phyloP scores from a whole-genome alignment of 805 yeast genomes.

The Monosporozyma aerobia region DNA sequence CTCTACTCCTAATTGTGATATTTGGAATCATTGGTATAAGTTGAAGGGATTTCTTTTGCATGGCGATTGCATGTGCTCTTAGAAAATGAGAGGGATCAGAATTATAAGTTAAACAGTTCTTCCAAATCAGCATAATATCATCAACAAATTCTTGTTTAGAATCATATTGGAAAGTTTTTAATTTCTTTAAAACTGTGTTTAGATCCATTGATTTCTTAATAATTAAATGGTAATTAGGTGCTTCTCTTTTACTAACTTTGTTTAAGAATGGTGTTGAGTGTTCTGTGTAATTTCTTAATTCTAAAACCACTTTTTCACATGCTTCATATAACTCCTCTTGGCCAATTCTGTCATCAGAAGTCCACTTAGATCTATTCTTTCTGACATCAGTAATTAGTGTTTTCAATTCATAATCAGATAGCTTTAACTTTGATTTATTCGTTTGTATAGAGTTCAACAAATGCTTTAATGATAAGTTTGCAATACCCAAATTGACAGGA shows the following conservation, averaged over 20 bases:
- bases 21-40: conserved; percentile 85
- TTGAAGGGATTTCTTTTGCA: conserved; percentile 80
- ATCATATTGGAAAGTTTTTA: conserved; percentile 71
- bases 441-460: conserved; percentile 69
- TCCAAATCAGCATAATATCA: conserved; percentile 92
- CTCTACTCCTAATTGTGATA: conserved; percentile 61
- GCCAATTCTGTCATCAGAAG: conserved; percentile 88
- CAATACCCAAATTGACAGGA: conserved; percentile 56
- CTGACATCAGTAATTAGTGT: conserved; percentile 85
- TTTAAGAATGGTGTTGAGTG: conserved; percentile 94
- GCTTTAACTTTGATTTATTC: conserved; percentile 60
- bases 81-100: conserved; percentile 90
- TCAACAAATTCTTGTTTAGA: conserved; percentile 89
- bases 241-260: conserved; percentile 95
- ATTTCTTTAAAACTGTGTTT: conserved; percentile 84
- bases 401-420: conserved; percentile 77
- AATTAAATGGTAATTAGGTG: conserved; percentile 87
- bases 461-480: conserved; percentile 70
- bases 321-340: conserved; percentile 98
- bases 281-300: conserved; percentile 84
- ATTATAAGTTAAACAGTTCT: conserved; percentile 84
- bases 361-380: conserved; percentile 95
- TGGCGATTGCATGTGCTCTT: conserved; percentile 86
- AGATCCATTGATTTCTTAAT: conserved; percentile 95
- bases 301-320: conserved; percentile 88